A percentile compares a stretch with the other conserved stretches of the same genome.
Conservation (phyloP, 768 basidiomycete species). For the Collybiopsis confluens region DNA sequence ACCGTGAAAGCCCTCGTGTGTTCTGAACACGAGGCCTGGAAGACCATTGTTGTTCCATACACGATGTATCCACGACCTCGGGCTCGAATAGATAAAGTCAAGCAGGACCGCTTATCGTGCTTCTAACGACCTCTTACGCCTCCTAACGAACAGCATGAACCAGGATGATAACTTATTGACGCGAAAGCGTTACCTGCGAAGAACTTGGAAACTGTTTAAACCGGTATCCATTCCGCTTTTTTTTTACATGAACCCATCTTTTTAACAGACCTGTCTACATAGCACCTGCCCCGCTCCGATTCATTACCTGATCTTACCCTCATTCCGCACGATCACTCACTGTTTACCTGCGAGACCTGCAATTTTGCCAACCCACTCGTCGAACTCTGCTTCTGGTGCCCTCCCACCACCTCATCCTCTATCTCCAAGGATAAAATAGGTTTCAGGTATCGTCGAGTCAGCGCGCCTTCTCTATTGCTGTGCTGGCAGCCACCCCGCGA, state of each 20-base stretch:
- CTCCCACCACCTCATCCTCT: neutral
- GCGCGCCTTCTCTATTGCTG: neutral
- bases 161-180: neutral
- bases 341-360: neutral
- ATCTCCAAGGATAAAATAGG: neutral
- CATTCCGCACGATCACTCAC: neutral
- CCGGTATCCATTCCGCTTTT: neutral
- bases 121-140: neutral
- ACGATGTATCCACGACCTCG: too few species aligned
- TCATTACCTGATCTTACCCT: neutral
- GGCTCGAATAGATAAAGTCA: too few species aligned
- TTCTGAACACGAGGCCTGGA: too few species aligned
- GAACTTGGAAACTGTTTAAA: slow-evolving; percentile 2
- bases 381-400: slow-evolving; percentile 2
- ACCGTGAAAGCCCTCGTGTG: too few species aligned
- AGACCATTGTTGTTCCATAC: too few species aligned
- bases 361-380: neutral
- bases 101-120: neutral
- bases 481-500: neutral
- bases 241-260: neutral
- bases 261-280: neutral
- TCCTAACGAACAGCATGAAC: neutral
- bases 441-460: neutral
- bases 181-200: neutral
- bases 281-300: slow-evolving; percentile 1